Evolutionary conservation across 106 monocot genomes (phyloP).

Genomic region (Xerophyta viscosa): DNA sequence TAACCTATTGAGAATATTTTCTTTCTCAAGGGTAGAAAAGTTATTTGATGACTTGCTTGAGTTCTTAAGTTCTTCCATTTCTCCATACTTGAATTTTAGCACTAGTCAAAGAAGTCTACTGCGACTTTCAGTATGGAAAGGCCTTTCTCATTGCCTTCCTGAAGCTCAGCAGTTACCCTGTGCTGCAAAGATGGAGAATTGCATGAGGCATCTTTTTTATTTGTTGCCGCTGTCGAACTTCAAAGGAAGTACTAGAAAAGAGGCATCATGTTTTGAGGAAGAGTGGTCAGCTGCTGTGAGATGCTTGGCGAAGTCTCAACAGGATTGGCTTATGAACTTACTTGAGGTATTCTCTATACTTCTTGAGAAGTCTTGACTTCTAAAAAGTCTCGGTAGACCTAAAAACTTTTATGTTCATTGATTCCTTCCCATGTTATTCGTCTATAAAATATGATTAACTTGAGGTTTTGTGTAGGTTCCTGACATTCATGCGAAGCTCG

Average conservation of each 20-base stretch:
- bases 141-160: slow-evolving; percentile 38
- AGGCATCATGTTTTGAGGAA: slow-evolving; percentile 5
- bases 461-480: slow-evolving; percentile 39
- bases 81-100: slow-evolving; percentile 27
- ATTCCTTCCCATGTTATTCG: background rate
- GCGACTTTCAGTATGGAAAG: slow-evolving; percentile 81
- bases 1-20: slow-evolving; percentile 46
- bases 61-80: slow-evolving; percentile 42
- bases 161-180: slow-evolving; percentile 20
- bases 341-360: slow-evolving; percentile 43
- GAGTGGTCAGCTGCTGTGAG: slow-evolving; percentile 62
- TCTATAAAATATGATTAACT: too few relatives aligned
- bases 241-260: slow-evolving; percentile 13
- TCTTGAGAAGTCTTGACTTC: too few relatives aligned
- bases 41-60: slow-evolving; percentile 49
- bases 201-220: slow-evolving; percentile 45
- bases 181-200: slow-evolving; percentile 37
- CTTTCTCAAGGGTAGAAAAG: slow-evolving; percentile 51
- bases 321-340: slow-evolving; percentile 50
- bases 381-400: too few relatives aligned
- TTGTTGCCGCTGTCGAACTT: slow-evolving; percentile 35
- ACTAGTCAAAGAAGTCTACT: slow-evolving; percentile 30
- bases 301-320: slow-evolving; percentile 47
- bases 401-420: too few relatives aligned
- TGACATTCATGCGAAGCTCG: slow-evolving; percentile 8